Conservation (phyloP, 192 early-diverging fungal genomes). For the Entomortierella beljakovae region DNA sequence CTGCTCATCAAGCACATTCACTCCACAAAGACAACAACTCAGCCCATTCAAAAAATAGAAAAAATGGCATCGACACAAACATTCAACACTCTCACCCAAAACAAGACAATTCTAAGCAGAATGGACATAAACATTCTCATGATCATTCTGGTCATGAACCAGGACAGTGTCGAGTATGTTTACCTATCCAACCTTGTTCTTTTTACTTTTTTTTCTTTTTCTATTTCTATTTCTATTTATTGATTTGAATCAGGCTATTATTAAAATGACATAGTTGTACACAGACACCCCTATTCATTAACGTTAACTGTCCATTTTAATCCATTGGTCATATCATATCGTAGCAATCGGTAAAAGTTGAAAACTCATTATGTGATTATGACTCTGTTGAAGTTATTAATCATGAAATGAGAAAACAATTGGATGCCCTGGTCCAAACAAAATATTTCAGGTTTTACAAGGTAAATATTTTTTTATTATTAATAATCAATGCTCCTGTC, state of each 20-base stretch:
- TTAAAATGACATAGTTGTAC: too few relatives aligned
- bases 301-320: background rate
- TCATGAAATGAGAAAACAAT: slow-evolving; percentile 67
- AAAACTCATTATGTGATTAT: slow-evolving; percentile 75
- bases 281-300: too few relatives aligned
- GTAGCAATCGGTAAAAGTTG: slow-evolving; percentile 63
- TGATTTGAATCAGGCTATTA: background rate
- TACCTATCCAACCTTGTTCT: too few relatives aligned
- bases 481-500: too few relatives aligned
- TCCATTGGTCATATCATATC: background rate
- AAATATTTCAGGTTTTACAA: slow-evolving; percentile 92
- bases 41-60: background rate
- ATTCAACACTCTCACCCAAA: background rate
- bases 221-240: background rate
- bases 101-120: background rate
- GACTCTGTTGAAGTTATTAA: slow-evolving; percentile 81
- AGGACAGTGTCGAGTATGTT: slow-evolving; percentile 17
- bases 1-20: background rate
- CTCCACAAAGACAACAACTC: too few relatives aligned
- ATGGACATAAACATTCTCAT: slow-evolving; percentile 11
- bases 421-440: slow-evolving; percentile 81
- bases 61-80: background rate
- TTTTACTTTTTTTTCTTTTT: too few relatives aligned
- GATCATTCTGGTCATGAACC: slow-evolving; percentile 7
- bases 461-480: slow-evolving; percentile 49